A percentile compares a stretch with the other conserved stretches of the same genome.
Conservation (phyloP, 371 early-diverging fungal species). For the Syncephalis plumigaleata region DNA sequence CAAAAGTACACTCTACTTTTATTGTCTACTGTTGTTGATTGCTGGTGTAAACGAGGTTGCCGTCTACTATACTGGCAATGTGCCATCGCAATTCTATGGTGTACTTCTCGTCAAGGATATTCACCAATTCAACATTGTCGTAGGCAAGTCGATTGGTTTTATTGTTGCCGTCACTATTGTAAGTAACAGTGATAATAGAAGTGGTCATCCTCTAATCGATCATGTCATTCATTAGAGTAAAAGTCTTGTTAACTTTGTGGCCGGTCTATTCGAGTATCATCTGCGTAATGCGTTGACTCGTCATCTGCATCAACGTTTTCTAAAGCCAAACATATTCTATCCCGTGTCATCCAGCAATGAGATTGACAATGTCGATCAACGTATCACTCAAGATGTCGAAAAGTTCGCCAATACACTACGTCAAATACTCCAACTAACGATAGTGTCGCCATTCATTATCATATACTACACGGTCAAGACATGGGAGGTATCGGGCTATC, state of each 20-base stretch:
- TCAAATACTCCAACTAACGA: conserved; percentile 38
- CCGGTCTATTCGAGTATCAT: conserved; percentile 33
- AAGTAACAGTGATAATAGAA: too few species aligned
- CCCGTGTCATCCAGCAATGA: conserved; percentile 9
- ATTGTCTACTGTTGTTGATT: conserved; percentile 19
- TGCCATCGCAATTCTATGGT: conserved; percentile 52
- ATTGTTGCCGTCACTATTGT: conserved; percentile 36
- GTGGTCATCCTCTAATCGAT: too few species aligned
- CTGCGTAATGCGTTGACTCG: conserved; percentile 31
- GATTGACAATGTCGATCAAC: conserved; percentile 44
- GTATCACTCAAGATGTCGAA: conserved; percentile 80
- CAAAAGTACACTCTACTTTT: conserved; percentile 20
- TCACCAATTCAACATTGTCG: conserved; percentile 27
- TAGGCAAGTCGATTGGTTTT: conserved; percentile 26
- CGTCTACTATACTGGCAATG: conserved; percentile 50
- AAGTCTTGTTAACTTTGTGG: conserved; percentile 30
- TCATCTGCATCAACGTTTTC: conserved; percentile 37
- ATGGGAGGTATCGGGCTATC: conserved; percentile 45
- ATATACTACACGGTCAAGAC: conserved; percentile 59
- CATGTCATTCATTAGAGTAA: conserved; percentile 18
- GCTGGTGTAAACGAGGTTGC: conserved; percentile 30
- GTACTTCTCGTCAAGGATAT: conserved; percentile 40
- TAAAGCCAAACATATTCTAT: conserved; percentile 43
- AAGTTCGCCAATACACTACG: conserved; percentile 44
- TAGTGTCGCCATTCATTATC: conserved; percentile 59